These are phyloP conservation scores for Pseudozyma thailandica DNA, from an alignment of 1,284 basidiomycete genomes.

Conservation along the genomic window DNA sequence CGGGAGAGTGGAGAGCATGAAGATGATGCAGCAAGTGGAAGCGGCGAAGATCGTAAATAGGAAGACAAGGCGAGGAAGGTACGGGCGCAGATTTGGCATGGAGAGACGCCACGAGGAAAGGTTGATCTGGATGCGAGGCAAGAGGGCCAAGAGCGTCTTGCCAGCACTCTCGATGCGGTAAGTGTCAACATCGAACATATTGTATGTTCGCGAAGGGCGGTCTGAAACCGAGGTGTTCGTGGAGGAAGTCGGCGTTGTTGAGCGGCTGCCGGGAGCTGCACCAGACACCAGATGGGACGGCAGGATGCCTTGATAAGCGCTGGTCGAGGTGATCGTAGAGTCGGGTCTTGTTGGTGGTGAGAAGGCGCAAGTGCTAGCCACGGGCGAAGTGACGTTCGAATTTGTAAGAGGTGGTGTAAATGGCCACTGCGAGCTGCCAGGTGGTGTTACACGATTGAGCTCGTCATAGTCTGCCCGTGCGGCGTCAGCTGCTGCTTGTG, in stretches of 20 bases:
- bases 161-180: constrained; percentile 28
- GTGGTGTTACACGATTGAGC: constrained; percentile 28
- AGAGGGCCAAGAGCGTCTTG: constrained; percentile 20
- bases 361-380: constrained; percentile 36
- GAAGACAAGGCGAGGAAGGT: constrained; percentile 52
- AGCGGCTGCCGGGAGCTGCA: constrained; percentile 21
- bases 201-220: constrained; percentile 16
- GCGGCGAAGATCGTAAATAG: constrained; percentile 55
- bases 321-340: constrained; percentile 29
- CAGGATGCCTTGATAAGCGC: constrained; percentile 31
- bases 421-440: constrained; percentile 29
- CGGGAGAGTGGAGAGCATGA: constrained; percentile 62
- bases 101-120: constrained; percentile 37
- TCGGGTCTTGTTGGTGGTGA: constrained; percentile 42
- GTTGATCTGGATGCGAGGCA: constrained; percentile 46
- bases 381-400: constrained; percentile 40
- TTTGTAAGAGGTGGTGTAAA: constrained; percentile 48
- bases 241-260: constrained; percentile 38
- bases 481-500: constrained; percentile 55
- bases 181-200: constrained; percentile 36
- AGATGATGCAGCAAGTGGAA: constrained; percentile 57
- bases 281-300: constrained; percentile 39
- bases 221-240: constrained; percentile 18
- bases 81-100: constrained; percentile 53
- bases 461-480: constrained; percentile 25